These are phyloP conservation scores for Neocallimastix lanati DNA, from an alignment of 192 early-diverging fungal species.

Conservation along the genomic window DNA sequence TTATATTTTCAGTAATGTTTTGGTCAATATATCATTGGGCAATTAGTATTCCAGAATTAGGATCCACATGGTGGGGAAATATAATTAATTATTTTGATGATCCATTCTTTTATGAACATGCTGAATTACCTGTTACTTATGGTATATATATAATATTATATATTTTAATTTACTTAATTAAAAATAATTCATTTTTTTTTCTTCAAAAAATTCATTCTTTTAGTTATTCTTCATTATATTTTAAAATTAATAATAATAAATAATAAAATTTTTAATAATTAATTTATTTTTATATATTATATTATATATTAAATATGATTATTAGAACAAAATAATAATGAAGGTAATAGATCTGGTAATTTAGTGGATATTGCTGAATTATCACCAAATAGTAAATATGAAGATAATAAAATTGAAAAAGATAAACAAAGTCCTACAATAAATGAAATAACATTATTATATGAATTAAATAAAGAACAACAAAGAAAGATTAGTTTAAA, in stretches of 20 bases:
- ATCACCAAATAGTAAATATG: background rate
- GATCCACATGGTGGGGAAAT: background rate
- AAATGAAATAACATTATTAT: background rate
- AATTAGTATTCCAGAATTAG: background rate
- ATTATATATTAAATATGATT: no score
- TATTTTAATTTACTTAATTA: no score
- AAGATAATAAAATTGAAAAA: background rate
- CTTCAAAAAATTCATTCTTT: no score
- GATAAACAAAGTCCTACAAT: background rate
- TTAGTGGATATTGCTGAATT: background rate
- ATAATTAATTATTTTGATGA: background rate
- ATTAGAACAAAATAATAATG: background rate
- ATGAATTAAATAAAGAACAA: background rate
- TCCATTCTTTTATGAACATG: background rate
- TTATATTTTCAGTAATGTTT: background rate
- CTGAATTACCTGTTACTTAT: background rate
- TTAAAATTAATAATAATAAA: no score
- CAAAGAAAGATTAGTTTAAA: background rate
- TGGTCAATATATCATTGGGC: background rate
- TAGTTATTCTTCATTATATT: no score
- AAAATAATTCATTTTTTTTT: no score
- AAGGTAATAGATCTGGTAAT: background rate
- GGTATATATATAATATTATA: background rate
- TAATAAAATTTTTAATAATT: no score
- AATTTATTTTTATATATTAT: background rate